Percentiles rank a stretch among this genome's conserved stretches.
These are phyloP conservation scores for Sedum album DNA, from an alignment of 164 flowering plant species.

Conservation along the genomic window DNA sequence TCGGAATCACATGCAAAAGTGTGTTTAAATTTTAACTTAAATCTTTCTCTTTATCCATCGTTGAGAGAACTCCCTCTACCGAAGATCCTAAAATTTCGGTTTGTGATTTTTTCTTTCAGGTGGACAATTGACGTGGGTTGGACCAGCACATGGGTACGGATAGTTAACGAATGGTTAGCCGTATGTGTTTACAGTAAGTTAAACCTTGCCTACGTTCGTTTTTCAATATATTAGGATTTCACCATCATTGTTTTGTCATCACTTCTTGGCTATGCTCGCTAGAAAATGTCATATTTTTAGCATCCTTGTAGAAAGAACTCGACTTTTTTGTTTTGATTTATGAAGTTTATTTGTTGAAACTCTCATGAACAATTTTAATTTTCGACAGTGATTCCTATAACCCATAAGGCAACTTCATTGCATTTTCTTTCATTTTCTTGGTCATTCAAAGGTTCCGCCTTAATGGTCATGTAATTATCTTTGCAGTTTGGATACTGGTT, in stretches of 20 bases:
- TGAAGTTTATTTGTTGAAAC: neutral
- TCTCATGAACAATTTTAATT: neutral
- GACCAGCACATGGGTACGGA: conserved; percentile 91
- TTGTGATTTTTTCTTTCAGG: conserved; percentile 28
- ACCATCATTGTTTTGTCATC: neutral
- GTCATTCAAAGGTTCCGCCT: too few species aligned
- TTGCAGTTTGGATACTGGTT: conserved; percentile 74
- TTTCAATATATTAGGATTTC: neutral
- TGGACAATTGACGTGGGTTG: conserved; percentile 97
- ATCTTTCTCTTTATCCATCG: neutral
- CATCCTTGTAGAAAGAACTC: neutral
- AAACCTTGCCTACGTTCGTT: neutral
- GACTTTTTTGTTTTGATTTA: neutral
- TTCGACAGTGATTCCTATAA: too few species aligned
- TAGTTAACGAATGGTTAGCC: conserved; percentile 85
- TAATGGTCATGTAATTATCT: too few species aligned
- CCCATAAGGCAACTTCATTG: too few species aligned
- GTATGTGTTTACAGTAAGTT: conserved; percentile 75
- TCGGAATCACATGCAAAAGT: too few species aligned
- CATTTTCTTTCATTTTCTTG: too few species aligned
- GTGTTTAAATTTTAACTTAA: neutral
- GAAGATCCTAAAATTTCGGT: neutral
- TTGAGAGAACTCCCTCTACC: neutral
- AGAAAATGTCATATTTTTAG: neutral
- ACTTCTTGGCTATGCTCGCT: neutral